Evolutionary conservation across 2,329 filamentous ascomycete species (phyloP).

Genomic region (Volutella citrinella): DNA sequence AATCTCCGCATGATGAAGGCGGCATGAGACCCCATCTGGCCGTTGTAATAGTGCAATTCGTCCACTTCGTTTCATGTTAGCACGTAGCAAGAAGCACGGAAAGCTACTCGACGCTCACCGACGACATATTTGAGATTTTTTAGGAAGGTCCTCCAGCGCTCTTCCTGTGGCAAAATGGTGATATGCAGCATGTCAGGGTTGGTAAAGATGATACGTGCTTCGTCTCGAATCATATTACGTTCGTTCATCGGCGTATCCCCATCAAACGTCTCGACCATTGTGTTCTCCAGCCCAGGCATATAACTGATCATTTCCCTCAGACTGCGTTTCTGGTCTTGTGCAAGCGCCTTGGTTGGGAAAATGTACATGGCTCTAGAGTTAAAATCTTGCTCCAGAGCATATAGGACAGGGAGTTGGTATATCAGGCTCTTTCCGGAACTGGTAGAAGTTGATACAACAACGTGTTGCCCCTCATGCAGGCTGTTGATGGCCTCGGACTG

Average conservation of each 20-base stretch:
- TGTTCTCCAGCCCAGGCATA: conserved; percentile 72
- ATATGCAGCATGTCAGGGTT: conserved; percentile 98
- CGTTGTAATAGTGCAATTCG: conserved; percentile 95
- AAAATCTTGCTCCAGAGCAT: conserved; percentile 75
- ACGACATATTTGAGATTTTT: conserved; percentile 89
- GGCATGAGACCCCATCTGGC: conserved; percentile 88
- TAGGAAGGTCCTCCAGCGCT: conserved; percentile 83
- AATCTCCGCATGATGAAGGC: conserved; percentile 92
- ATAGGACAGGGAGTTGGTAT: conserved; percentile 89
- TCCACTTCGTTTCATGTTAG: conserved; percentile 49
- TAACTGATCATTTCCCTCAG: conserved; percentile 80
- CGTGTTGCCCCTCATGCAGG: conserved; percentile 75
- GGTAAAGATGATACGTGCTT: conserved; percentile 91
- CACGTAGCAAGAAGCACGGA: background rate
- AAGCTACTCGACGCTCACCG: conserved; percentile 32
- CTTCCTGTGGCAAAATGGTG: conserved; percentile 88
- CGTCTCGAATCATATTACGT: conserved; percentile 77
- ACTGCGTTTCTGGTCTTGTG: conserved; percentile 89
- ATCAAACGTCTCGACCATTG: conserved; percentile 89
- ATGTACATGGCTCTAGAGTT: conserved; percentile 91
- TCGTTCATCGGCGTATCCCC: conserved; percentile 85
- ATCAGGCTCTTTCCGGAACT: conserved; percentile 98
- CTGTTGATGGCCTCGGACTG: conserved; percentile 93
- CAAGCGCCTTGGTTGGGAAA: conserved; percentile 94
- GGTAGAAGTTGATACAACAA: conserved; percentile 92